Evolutionary conservation across 164 flowering plant genomes (phyloP).

Genomic region (Annona cherimola): DNA sequence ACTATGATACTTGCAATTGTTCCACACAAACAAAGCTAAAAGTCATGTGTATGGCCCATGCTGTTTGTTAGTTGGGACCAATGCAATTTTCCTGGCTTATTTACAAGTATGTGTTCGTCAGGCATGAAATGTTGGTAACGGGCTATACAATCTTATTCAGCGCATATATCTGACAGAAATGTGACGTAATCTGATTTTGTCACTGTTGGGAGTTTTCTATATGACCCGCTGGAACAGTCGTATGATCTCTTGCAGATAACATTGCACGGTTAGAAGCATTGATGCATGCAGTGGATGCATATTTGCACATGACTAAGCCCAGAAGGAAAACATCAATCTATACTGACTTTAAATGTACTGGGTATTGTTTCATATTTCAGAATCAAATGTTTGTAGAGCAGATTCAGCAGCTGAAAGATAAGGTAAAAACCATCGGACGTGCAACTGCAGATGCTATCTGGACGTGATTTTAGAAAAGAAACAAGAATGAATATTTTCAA

Average conservation of each 20-base stretch:
- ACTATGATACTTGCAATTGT: too few species aligned
- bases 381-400: slow-evolving; percentile 56
- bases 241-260: not conserved
- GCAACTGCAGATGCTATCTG: not conserved
- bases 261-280: not conserved
- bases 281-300: not conserved
- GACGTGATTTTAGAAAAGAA: not conserved
- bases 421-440: slow-evolving; percentile 33
- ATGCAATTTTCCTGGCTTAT: too few species aligned
- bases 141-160: too few species aligned
- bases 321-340: not conserved
- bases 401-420: slow-evolving; percentile 51
- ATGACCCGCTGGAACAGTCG: not conserved
- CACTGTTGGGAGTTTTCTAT: not conserved
- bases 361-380: slow-evolving; percentile 30
- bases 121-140: too few species aligned
- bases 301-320: not conserved
- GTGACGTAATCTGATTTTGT: not conserved
- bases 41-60: not conserved
- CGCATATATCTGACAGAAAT: too few species aligned
- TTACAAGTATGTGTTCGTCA: too few species aligned
- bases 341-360: not conserved
- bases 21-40: not conserved
- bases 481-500: not conserved
- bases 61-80: not conserved